A percentile compares a stretch with the other conserved stretches of the same genome.
Conservation (phyloP, 139 green algal species). For the Coelastrella sp. region DNA sequence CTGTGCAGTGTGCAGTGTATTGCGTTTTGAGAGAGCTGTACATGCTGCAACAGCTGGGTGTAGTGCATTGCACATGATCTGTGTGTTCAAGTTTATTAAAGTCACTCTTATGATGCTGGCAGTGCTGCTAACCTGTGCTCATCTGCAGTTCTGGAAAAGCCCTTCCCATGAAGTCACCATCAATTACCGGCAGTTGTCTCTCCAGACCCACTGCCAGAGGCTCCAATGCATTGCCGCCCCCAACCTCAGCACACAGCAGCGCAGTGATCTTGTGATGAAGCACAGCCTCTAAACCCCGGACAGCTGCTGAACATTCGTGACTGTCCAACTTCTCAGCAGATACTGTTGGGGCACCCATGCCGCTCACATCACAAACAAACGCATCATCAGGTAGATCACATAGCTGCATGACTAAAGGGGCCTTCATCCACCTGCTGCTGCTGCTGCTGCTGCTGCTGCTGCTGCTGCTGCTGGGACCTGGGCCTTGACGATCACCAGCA, state of each 20-base stretch:
- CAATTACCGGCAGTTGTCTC: constrained; percentile 58
- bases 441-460: background rate
- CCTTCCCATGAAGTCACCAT: constrained; percentile 65
- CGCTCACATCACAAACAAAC: constrained; percentile 51
- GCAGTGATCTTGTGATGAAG: constrained; percentile 22
- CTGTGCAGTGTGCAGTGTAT: too few species aligned
- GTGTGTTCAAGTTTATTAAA: too few species aligned
- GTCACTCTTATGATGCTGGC: too few species aligned
- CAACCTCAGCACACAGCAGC: constrained; percentile 62
- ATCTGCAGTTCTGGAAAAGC: constrained; percentile 67
- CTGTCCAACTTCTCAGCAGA: constrained; percentile 63
- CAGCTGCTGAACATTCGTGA: constrained; percentile 44
- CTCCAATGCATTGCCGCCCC: constrained; percentile 63
- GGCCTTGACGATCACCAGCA: background rate
- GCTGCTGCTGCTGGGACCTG: background rate
- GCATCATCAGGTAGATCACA: constrained; percentile 43
- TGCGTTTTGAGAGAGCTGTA: background rate
- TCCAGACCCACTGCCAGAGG: constrained; percentile 49
- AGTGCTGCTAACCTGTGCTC: background rate
- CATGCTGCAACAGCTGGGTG: background rate
- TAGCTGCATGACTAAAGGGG: background rate
- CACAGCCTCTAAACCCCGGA: background rate
- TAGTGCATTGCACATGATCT: too few species aligned
- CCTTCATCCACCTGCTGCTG: background rate
- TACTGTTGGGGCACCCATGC: constrained; percentile 67